Conservation (phyloP, 331 rosid genomes). For the Phaseolus coccineus region DNA sequence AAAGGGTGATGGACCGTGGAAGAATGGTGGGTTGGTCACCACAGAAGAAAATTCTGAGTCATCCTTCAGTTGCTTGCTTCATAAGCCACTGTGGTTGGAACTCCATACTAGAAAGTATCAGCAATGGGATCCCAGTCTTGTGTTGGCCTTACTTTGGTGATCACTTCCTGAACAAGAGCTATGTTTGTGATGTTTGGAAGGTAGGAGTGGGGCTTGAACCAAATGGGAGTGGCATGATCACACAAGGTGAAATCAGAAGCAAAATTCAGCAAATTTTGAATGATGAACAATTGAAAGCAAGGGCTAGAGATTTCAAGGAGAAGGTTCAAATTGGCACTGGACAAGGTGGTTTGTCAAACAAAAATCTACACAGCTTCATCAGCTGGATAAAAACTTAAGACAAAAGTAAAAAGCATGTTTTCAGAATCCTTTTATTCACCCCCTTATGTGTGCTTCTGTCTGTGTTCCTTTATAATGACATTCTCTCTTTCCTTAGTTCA, state of each 20-base stretch:
- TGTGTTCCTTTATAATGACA: not conserved
- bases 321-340: constrained; percentile 32
- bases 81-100: constrained; percentile 87
- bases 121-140: constrained; percentile 65
- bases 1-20: constrained; percentile 43
- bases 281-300: constrained; percentile 52
- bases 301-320: constrained; percentile 51
- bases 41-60: constrained; percentile 62
- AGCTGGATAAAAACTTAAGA: constrained; percentile 54
- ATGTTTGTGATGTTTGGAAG: constrained; percentile 73
- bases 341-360: constrained; percentile 58
- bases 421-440: not conserved
- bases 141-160: constrained; percentile 85
- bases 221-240: constrained; percentile 53
- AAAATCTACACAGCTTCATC: constrained; percentile 52
- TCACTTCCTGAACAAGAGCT: constrained; percentile 61
- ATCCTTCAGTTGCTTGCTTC: constrained; percentile 75
- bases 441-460: not conserved
- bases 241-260: constrained; percentile 50
- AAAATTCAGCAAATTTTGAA: constrained; percentile 54
- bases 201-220: constrained; percentile 53
- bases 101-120: constrained; percentile 64
- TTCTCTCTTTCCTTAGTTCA: not conserved
- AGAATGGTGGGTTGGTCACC: constrained; percentile 65
- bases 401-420: not conserved